These are phyloP conservation scores for Serendipita vermifera DNA, from an alignment of 768 basidiomycete species.

Conservation along the genomic window DNA sequence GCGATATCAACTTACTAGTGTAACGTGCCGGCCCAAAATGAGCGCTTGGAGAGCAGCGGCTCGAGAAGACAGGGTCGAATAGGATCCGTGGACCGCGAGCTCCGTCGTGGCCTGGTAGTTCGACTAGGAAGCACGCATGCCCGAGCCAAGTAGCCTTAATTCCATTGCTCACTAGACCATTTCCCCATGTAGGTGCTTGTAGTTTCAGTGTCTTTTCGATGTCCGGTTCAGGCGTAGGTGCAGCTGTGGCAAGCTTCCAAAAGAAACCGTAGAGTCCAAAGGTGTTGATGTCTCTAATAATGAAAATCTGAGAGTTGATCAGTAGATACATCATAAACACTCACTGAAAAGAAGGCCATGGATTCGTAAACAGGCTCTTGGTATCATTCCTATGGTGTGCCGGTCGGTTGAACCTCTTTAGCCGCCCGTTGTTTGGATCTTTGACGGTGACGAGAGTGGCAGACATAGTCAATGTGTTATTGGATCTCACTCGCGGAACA, in stretches of 20 bases:
- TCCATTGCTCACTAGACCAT: slow-evolving; percentile 7
- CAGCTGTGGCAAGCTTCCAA: not conserved
- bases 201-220: not conserved
- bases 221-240: not conserved
- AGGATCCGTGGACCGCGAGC: slow-evolving; percentile 34
- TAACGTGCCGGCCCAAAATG: slow-evolving; percentile 35
- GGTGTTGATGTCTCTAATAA: not conserved
- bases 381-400: slow-evolving; percentile 1
- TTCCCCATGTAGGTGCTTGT: slow-evolving; percentile 20
- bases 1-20: slow-evolving; percentile 22
- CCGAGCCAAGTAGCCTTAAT: slow-evolving; percentile 45
- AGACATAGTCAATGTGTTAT: too few species aligned
- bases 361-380: slow-evolving; percentile 7
- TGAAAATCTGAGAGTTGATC: not conserved
- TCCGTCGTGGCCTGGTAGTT: slow-evolving; percentile 29
- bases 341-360: slow-evolving; percentile 5
- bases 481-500: too few species aligned
- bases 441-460: not conserved
- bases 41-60: slow-evolving; percentile 38
- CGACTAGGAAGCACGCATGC: slow-evolving; percentile 42
- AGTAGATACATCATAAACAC: not conserved
- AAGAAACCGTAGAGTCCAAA: not conserved
- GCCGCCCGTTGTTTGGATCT: not conserved
- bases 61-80: slow-evolving; percentile 38
- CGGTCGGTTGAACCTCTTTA: not conserved